phyloP scores from a whole-genome alignment of 2,329 filamentous ascomycete species.

The Aspergillus uvarum region DNA sequence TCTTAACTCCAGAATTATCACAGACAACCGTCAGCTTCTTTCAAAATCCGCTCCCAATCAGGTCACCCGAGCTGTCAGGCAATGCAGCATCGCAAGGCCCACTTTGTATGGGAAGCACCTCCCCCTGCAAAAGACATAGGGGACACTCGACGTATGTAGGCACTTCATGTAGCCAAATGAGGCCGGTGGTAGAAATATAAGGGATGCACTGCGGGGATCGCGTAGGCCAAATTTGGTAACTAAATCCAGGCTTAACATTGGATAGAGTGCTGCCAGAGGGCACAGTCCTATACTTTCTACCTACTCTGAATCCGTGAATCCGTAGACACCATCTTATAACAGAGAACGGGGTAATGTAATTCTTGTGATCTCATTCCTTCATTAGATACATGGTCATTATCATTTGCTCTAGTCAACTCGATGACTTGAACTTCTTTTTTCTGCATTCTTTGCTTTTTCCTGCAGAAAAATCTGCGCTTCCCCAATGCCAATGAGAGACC shows the following conservation, averaged over 20 bases:
- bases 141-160: too few species aligned
- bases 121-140: neutral
- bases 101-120: neutral
- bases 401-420: neutral
- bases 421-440: constrained; percentile 1
- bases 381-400: constrained; percentile 5
- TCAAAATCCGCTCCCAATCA: too few species aligned
- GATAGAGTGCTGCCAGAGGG: neutral
- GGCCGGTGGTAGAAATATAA: neutral
- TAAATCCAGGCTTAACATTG: neutral
- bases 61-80: neutral
- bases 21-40: too few species aligned
- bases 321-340: neutral
- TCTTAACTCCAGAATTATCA: too few species aligned
- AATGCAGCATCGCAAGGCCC: neutral
- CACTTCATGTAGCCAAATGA: neutral
- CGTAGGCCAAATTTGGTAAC: too few species aligned
- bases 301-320: too few species aligned
- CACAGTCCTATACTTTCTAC: too few species aligned
- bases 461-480: neutral
- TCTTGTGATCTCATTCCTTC: neutral
- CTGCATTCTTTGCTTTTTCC: neutral
- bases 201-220: too few species aligned
- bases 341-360: neutral
- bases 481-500: neutral